Evolutionary conservation across 495 filamentous ascomycete species (phyloP).

Genomic region (Aspergillus leporis): DNA sequence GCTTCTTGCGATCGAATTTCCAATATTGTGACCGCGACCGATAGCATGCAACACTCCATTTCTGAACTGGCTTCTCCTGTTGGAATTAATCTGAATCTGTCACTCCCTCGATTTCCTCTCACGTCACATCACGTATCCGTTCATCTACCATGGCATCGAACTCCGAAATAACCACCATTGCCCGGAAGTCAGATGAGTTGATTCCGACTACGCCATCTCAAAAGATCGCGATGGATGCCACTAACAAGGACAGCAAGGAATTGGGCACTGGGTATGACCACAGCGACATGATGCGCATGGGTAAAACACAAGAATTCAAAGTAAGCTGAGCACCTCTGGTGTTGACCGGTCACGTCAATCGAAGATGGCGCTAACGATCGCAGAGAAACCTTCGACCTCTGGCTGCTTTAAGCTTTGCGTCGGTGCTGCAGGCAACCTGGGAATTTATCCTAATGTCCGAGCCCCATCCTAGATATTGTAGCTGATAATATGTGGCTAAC

Average conservation of each 20-base stretch:
- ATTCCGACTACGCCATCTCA: not conserved
- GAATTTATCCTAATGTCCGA: constrained; percentile 40
- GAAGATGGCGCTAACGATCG: constrained; percentile 6
- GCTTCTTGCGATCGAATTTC: no score
- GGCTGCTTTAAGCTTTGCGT: constrained; percentile 49
- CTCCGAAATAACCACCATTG: not conserved
- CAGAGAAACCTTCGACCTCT: constrained; percentile 48
- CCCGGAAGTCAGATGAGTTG: not conserved
- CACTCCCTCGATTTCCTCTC: no score
- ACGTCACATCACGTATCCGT: no score
- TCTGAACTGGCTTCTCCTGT: no score
- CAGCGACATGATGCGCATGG: constrained; percentile 41
- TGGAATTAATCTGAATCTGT: no score
- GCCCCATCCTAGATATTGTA: not conserved
- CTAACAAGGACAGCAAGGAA: constrained; percentile 3
- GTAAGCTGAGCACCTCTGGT: constrained; percentile 18
- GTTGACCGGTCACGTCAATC: not conserved
- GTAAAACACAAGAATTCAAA: constrained; percentile 42
- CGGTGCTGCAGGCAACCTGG: constrained; percentile 50
- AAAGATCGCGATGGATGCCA: not conserved
- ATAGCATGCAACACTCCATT: no score
- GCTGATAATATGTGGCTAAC: not conserved
- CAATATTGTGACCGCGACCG: no score
- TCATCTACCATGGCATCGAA: not conserved
- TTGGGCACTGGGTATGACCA: constrained; percentile 24